A percentile compares a stretch with the other conserved stretches of the same genome.
phyloP scores from a whole-genome alignment of 2,329 filamentous ascomycete species.

The Neurospora crassa region DNA sequence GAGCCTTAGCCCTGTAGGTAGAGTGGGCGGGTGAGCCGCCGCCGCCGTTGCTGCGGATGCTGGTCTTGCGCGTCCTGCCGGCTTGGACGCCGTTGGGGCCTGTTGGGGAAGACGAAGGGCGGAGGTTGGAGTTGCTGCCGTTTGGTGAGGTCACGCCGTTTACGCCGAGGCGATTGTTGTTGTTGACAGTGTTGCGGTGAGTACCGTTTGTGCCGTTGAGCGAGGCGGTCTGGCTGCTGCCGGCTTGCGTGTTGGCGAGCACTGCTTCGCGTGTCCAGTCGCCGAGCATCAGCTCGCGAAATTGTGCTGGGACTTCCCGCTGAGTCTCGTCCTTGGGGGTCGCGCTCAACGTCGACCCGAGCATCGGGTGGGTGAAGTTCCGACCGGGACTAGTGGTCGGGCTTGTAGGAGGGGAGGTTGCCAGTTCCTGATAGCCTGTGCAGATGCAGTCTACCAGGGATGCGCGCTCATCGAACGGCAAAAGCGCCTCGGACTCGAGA shows the following conservation, averaged over 20 bases:
- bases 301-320: conserved; percentile 52
- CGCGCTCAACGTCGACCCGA: conserved; percentile 38
- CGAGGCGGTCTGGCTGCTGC: conserved; percentile 62
- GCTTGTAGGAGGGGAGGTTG: conserved; percentile 57
- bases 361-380: conserved; percentile 50
- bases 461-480: conserved; percentile 65
- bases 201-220: conserved; percentile 60
- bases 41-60: conserved; percentile 35
- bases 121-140: conserved; percentile 40
- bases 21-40: conserved; percentile 32
- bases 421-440: conserved; percentile 54
- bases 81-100: conserved; percentile 24
- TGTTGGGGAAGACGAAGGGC: conserved; percentile 35
- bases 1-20: conserved; percentile 17
- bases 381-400: conserved; percentile 62
- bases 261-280: conserved; percentile 74
- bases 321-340: conserved; percentile 30
- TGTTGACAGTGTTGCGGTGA: conserved; percentile 41
- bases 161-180: conserved; percentile 48
- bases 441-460: conserved; percentile 68
- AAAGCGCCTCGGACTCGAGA: conserved; percentile 53
- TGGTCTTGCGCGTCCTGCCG: conserved; percentile 42
- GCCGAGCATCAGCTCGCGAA: conserved; percentile 66
- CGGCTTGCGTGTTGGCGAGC: conserved; percentile 57
- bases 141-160: conserved; percentile 37